Conservation (phyloP, 768 basidiomycete genomes). For the Rhodosporidiobolus odoratus region DNA sequence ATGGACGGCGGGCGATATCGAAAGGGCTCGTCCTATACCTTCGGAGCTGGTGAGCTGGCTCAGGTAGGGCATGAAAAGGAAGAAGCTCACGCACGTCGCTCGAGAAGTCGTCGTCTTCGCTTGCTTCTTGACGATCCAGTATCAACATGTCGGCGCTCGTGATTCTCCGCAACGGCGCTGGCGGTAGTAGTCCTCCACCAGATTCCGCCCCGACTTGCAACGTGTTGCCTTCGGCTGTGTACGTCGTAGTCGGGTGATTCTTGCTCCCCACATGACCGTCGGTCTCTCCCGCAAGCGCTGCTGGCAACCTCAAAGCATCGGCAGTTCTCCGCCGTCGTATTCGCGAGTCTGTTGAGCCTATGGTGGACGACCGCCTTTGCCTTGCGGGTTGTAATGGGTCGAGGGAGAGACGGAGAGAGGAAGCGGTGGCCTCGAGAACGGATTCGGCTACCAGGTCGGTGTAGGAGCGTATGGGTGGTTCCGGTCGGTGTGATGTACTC, state of each 20-base stretch:
- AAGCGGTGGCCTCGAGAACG: conserved; percentile 2
- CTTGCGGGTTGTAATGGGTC: not conserved
- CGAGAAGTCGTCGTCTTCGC: conserved; percentile 4
- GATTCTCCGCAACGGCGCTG: not conserved
- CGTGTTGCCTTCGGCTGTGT: not conserved
- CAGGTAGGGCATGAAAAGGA: not conserved
- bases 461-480: conserved; percentile 6
- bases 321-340: conserved; percentile 10
- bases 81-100: conserved; percentile 6
- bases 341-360: not conserved
- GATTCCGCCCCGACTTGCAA: not conserved
- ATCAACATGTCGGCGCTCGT: conserved; percentile 23
- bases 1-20: conserved; percentile 28
- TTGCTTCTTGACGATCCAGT: not conserved
- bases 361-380: not conserved
- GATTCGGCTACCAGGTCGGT: conserved; percentile 20
- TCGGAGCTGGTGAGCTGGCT: not conserved
- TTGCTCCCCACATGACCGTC: not conserved
- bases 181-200: not conserved
- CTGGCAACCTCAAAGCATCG: conserved; percentile 7
- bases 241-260: not conserved
- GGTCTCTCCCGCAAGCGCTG: not conserved
- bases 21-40: conserved; percentile 32
- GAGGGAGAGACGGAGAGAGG: not conserved
- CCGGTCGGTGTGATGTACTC: no score